Evolutionary conservation across 106 monocot species (phyloP).

Genomic region (Iris macrosiphon): DNA sequence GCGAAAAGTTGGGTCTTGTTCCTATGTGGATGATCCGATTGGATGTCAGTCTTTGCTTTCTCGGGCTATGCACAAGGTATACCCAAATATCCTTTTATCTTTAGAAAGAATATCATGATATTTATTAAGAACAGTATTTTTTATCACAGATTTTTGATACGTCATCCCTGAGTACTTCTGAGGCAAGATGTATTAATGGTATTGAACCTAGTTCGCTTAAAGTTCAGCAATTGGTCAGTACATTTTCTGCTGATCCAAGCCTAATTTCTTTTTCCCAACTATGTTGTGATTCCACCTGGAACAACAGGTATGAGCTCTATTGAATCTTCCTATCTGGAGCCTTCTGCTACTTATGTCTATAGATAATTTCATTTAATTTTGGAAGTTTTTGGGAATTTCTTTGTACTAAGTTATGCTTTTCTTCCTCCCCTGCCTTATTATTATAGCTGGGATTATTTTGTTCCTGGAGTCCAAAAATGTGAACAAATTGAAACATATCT

Average conservation of each 20-base stretch:
- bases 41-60: constrained; percentile 96
- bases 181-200: constrained; percentile 1
- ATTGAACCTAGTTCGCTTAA: constrained; percentile 24
- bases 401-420: too few relatives aligned
- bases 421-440: too few relatives aligned
- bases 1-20: constrained; percentile 89
- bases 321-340: neutral
- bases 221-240: constrained; percentile 83
- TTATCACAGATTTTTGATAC: constrained; percentile 47
- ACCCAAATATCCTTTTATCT: too few relatives aligned
- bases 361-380: too few relatives aligned
- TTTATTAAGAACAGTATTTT: neutral
- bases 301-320: constrained; percentile 40
- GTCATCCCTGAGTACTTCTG: constrained; percentile 12
- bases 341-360: too few relatives aligned
- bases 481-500: too few relatives aligned
- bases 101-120: neutral
- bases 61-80: constrained; percentile 86
- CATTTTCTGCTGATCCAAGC: constrained; percentile 97
- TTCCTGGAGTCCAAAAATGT: too few relatives aligned
- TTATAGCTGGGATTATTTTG: too few relatives aligned
- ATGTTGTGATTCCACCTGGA: constrained; percentile 57
- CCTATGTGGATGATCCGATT: constrained; percentile 89
- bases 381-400: too few relatives aligned
- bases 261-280: constrained; percentile 84